Base-by-base conservation (phyloP, 2,329 filamentous ascomycete species). In the Aspergillus sp. region DNA sequence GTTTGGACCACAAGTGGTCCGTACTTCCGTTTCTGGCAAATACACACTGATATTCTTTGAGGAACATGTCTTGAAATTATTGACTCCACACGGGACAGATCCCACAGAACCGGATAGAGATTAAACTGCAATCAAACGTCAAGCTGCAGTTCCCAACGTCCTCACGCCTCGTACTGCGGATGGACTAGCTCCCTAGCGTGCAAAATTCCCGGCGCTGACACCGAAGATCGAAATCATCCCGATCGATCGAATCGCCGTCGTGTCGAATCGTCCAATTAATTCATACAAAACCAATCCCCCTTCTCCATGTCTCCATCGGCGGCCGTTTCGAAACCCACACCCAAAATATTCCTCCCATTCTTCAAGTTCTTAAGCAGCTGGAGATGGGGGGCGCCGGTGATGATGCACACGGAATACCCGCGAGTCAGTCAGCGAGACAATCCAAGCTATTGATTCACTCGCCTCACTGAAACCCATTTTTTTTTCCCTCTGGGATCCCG, bases 181-280 rank as follows among this genome's bases (percentile, higher is more conserved):
- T 17, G 14, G 17, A 17, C n/a, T 17, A 17, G 40, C 9, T 44
- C 15, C 41, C 15, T 46, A 46, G 14, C 27, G 24, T 17, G 31
- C 17, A 44, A 19, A 21, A 17, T 44, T 6, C 11, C 33, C 48
- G 47, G 47, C 48, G 35, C 35, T 52, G 39, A 33, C 49, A 41
- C 49, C 49, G 49, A 43, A 52, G 49, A 43, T 52, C 49, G 49
- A 52, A 52, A 52, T 52, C n/a, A 52, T 24, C 49, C 49, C 33
- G 31, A 50, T 39, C 49, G 49, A 52, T 52, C 37, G 33, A 50
- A 48, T 48, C 46, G 19, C 35, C 35, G 14, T 37, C 35, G 12
- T n/a, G 15, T 37, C 12, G 14, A 37, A 37, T 37, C 35, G 35
- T 37, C 35, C 35, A 37, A 37, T 37, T 11, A 37, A 37, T 37